Conservation (phyloP, 2,329 filamentous ascomycete species). For the Microthyrium microscopicum region DNA sequence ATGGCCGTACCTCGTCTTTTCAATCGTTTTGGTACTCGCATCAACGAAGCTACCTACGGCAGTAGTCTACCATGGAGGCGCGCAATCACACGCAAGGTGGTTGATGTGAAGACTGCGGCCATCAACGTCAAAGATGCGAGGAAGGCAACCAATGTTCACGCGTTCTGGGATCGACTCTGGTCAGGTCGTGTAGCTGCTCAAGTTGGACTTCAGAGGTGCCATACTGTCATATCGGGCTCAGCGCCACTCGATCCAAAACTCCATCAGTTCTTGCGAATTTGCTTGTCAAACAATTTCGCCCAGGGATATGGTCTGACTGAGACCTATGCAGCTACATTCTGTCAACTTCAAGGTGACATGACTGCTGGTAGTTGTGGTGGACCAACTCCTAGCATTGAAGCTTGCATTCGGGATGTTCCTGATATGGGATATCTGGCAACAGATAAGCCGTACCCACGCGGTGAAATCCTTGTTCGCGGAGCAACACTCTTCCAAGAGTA, state of each 20-base stretch:
- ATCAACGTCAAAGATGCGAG: conserved; percentile 52
- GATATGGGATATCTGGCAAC: conserved; percentile 85
- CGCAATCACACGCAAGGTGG: conserved; percentile 59
- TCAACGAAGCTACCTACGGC: conserved; percentile 64
- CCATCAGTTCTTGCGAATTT: conserved; percentile 74
- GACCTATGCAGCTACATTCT: conserved; percentile 62
- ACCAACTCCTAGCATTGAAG: conserved; percentile 49
- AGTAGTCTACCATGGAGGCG: conserved; percentile 59
- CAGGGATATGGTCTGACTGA: conserved; percentile 95
- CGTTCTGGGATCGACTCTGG: conserved; percentile 77
- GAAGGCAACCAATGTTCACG: conserved; percentile 62
- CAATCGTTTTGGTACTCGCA: conserved; percentile 74
- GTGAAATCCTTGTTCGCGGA: conserved; percentile 73
- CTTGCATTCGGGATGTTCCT: conserved; percentile 71
- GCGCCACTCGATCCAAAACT: conserved; percentile 80
- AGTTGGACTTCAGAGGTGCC: conserved; percentile 59
- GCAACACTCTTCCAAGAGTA: conserved; percentile 73
- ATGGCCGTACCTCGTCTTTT: conserved; percentile 80
- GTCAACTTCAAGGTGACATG: conserved; percentile 56
- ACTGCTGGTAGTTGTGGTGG: conserved; percentile 67
- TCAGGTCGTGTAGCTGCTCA: conserved; percentile 71
- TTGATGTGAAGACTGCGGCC: conserved; percentile 62
- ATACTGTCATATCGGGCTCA: conserved; percentile 68
- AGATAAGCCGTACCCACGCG: conserved; percentile 78
- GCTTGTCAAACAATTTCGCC: conserved; percentile 59